A percentile compares a stretch with the other conserved stretches of the same genome.
phyloP scores from a whole-genome alignment of 1,284 basidiomycete species.

The Malassezia furfur region DNA sequence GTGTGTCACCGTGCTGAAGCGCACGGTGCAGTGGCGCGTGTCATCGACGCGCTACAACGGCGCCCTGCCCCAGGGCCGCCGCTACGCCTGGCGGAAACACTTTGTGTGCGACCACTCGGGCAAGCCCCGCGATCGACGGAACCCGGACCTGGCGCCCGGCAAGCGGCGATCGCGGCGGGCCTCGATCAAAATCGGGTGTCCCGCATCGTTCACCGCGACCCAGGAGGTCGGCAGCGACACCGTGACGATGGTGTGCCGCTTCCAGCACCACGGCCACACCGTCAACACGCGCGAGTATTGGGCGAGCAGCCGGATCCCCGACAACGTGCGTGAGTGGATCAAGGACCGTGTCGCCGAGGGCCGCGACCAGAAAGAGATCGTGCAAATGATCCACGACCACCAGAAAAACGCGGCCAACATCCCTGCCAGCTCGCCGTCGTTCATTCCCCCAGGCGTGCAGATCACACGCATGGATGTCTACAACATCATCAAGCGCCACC shows the following conservation, averaged over 20 bases:
- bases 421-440: conserved; percentile 8
- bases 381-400: conserved; percentile 21
- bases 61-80: conserved; percentile 17
- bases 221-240: conserved; percentile 18
- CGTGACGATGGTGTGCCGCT: conserved; percentile 19
- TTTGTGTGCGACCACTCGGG: conserved; percentile 19
- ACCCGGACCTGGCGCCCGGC: conserved; percentile 16
- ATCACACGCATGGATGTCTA: conserved; percentile 20
- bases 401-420: conserved; percentile 14
- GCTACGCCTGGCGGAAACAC: conserved; percentile 19
- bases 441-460: conserved; percentile 18
- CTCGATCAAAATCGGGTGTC: conserved; percentile 19
- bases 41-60: conserved; percentile 20
- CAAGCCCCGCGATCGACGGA: conserved; percentile 17
- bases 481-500: conserved; percentile 18
- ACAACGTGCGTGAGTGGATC: conserved; percentile 21
- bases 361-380: conserved; percentile 19
- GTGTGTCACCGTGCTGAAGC: conserved; percentile 16
- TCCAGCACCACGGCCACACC: conserved; percentile 20
- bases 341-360: conserved; percentile 16
- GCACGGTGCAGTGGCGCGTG: conserved; percentile 19
- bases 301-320: conserved; percentile 17
- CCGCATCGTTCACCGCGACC: conserved; percentile 18
- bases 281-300: conserved; percentile 20
- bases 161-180: conserved; percentile 17